These are phyloP conservation scores for Penicillium bialowiezense DNA, from an alignment of 495 filamentous ascomycete genomes.

Conservation along the genomic window DNA sequence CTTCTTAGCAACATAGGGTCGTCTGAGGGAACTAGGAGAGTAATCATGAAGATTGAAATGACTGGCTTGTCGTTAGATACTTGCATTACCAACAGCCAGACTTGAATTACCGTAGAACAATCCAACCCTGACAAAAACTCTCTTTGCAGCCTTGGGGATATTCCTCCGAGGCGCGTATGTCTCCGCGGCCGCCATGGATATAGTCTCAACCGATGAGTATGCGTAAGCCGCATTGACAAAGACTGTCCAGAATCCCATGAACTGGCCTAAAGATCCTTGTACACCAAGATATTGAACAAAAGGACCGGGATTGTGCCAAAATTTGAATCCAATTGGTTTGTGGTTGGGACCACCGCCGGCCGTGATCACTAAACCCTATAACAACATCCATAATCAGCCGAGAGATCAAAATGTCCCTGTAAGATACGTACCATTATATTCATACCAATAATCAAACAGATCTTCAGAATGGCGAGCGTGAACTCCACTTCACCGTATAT, in stretches of 20 bases:
- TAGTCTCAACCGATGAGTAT: constrained; percentile 72
- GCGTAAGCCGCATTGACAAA: constrained; percentile 69
- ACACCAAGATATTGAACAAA: constrained; percentile 21
- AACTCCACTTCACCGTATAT: constrained; percentile 47
- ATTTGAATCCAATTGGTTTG: constrained; percentile 28
- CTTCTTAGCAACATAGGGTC: constrained; percentile 43
- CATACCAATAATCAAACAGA: constrained; percentile 40
- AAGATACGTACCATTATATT: constrained; percentile 34
- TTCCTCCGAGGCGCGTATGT: constrained; percentile 63
- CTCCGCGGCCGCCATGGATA: constrained; percentile 53
- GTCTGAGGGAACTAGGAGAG: constrained; percentile 53
- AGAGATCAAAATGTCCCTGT: neutral
- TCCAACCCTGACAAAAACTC: constrained; percentile 71
- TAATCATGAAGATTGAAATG: constrained; percentile 44
- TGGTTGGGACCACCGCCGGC: constrained; percentile 39
- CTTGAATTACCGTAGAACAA: constrained; percentile 55
- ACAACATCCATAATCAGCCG: too few species aligned
- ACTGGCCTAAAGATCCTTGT: constrained; percentile 39
- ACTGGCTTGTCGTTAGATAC: neutral
- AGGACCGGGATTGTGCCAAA: constrained; percentile 21
- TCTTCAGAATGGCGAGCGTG: constrained; percentile 35
- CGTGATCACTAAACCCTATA: constrained; percentile 18
- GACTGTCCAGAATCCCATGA: constrained; percentile 68
- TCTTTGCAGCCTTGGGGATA: constrained; percentile 70
- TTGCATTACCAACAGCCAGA: constrained; percentile 7